Evolutionary conservation across 2,329 filamentous ascomycete species (phyloP).

Genomic region (Hawksworthiomyces lignivorus): DNA sequence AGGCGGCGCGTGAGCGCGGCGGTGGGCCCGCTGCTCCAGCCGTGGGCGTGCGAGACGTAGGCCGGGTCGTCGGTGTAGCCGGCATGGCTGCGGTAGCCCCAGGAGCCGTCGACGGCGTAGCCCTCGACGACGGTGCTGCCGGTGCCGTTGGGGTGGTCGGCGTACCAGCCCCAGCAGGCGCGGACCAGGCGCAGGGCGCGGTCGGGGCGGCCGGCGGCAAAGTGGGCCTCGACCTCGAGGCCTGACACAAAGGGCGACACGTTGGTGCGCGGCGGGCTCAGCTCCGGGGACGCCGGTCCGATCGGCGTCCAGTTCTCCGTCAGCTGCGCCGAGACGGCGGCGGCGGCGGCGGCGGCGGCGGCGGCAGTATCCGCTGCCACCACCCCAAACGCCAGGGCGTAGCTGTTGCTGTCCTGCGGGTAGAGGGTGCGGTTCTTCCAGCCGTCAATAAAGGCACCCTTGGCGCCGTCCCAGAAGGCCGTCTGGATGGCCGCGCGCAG

Average conservation of each 20-base stretch:
- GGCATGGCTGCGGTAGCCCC: slow-evolving; percentile 44
- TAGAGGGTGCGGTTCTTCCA: slow-evolving; percentile 38
- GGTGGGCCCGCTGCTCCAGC: slow-evolving; percentile 41
- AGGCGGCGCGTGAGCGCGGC: slow-evolving; percentile 35
- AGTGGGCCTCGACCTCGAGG: slow-evolving; percentile 52
- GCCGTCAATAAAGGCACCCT: slow-evolving; percentile 45
- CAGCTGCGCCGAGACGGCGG: slow-evolving; percentile 13
- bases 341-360: not conserved
- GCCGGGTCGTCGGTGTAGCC: slow-evolving; percentile 32
- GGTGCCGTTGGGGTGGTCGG: slow-evolving; percentile 49
- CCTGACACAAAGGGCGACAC: slow-evolving; percentile 51
- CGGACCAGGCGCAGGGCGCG: slow-evolving; percentile 50
- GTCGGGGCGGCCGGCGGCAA: slow-evolving; percentile 36
- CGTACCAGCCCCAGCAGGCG: slow-evolving; percentile 52
- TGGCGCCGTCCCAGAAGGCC: slow-evolving; percentile 38
- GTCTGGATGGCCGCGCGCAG: slow-evolving; percentile 38
- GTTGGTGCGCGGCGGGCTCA: slow-evolving; percentile 38
- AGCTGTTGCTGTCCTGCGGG: slow-evolving; percentile 53
- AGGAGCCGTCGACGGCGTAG: slow-evolving; percentile 40
- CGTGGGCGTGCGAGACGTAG: slow-evolving; percentile 41
- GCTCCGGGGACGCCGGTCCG: slow-evolving; percentile 45
- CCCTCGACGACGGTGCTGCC: slow-evolving; percentile 52
- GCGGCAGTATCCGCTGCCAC: slow-evolving; percentile 16
- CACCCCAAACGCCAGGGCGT: slow-evolving; percentile 44
- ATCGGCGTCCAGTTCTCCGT: slow-evolving; percentile 37